Conservation (phyloP, 805 yeast species). For the Candida alai region DNA sequence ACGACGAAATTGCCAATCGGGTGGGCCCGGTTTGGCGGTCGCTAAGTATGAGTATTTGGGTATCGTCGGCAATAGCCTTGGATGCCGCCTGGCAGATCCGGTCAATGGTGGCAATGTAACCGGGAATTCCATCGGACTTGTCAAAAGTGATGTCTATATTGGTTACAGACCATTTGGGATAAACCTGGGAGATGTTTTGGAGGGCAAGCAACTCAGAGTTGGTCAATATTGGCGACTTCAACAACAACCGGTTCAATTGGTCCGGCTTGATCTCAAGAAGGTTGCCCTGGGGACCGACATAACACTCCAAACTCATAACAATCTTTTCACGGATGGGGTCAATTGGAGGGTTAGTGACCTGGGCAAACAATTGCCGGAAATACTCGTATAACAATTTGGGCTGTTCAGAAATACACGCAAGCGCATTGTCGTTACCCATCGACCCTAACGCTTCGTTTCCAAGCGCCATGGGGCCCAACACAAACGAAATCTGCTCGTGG, state of each 20-base stretch:
- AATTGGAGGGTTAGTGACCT: slow-evolving; percentile 97
- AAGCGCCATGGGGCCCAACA: slow-evolving; percentile 92
- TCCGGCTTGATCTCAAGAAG: slow-evolving; percentile 85
- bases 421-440: slow-evolving; percentile 96
- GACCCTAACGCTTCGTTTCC: slow-evolving; percentile 96
- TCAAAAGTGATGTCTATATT: slow-evolving; percentile 85
- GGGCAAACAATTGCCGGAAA: slow-evolving; percentile 95
- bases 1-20: slow-evolving; percentile 77
- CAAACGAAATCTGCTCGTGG: slow-evolving; percentile 81
- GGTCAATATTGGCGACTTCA: slow-evolving; percentile 79
- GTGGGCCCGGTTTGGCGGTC: slow-evolving; percentile 61
- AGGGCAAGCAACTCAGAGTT: slow-evolving; percentile 73
- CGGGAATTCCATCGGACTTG: slow-evolving; percentile 77
- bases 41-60: slow-evolving; percentile 71
- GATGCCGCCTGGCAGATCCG: slow-evolving; percentile 85
- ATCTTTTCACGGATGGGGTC: slow-evolving; percentile 96
- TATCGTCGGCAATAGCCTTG: slow-evolving; percentile 71
- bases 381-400: slow-evolving; percentile 89
- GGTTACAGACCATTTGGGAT: slow-evolving; percentile 83
- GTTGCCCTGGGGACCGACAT: slow-evolving; percentile 98
- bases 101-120: slow-evolving; percentile 81
- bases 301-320: slow-evolving; percentile 96
- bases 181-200: slow-evolving; percentile 63
- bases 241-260: slow-evolving; percentile 84
- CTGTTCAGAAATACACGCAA: slow-evolving; percentile 91